A percentile compares a stretch with the other conserved stretches of the same genome.
Conservation (phyloP, 2,329 filamentous ascomycete genomes). For the Leptographium procerum region DNA sequence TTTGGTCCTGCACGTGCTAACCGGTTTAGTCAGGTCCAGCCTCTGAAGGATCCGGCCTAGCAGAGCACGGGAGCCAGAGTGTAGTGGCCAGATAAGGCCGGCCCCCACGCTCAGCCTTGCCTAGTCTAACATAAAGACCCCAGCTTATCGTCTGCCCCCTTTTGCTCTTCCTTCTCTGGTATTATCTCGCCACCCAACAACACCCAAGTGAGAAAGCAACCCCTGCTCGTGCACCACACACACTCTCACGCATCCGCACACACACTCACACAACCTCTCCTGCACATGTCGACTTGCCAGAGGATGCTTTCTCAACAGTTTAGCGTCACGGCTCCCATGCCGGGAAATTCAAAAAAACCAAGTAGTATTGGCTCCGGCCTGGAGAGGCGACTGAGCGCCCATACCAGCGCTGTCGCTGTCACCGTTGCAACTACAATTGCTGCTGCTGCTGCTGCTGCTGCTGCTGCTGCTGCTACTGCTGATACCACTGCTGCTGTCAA, state of each 20-base stretch:
- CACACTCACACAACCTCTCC: background rate
- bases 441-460: background rate
- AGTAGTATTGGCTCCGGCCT: conserved; percentile 4
- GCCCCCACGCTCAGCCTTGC: background rate
- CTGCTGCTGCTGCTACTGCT: background rate
- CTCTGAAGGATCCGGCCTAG: background rate
- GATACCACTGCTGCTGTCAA: too few species aligned
- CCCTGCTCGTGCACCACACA: background rate
- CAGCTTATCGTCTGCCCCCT: too few species aligned
- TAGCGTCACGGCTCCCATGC: background rate
- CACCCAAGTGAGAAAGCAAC: too few species aligned
- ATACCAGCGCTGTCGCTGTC: background rate
- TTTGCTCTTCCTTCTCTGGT: too few species aligned
- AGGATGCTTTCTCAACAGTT: conserved; percentile 4
- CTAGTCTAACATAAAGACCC: background rate
- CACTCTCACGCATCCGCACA: background rate
- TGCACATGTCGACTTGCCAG: conserved; percentile 1
- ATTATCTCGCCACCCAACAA: too few species aligned
- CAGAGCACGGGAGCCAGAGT: too few species aligned
- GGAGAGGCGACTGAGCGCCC: background rate
- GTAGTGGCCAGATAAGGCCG: background rate
- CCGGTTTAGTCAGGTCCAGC: background rate
- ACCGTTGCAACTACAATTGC: background rate
- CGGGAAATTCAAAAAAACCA: background rate
- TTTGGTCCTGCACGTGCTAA: background rate